Base-by-base conservation (phyloP, 441 rosid genomes). In the Pelargonium fulgidum region DNA sequence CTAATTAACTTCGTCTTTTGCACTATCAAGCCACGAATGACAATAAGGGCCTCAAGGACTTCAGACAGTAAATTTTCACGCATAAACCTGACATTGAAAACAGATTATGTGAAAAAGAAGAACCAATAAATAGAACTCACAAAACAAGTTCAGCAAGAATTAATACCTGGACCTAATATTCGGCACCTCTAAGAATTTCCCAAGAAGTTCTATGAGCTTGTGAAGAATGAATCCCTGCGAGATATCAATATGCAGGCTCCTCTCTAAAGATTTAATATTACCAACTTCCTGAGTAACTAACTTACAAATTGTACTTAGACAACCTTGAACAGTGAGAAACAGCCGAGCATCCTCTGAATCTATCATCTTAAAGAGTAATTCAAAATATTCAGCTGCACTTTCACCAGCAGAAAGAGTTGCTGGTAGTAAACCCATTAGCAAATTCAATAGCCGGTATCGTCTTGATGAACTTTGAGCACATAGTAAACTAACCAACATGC, bases 161-260 rank as follows among this genome's bases (percentile, higher is more conserved):
- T 64, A 9, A 45, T 88, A 96, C 99, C 99, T 94, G 79, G 92
- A 86, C 82, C 97, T 84, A 78, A 96, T 87, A 78, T 90, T 92
- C 59, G 96, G 91, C 77, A 92, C 91, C 84, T 89, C 99, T 76
- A 96, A 82, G 80, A 96, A 90, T 78, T 94, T 96, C 19, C 97
- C 94, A 76, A 96, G 93, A 72, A 96, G 93, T 81, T 94, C 99
- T 76, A 96, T 87, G 47, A 96, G 96, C 84, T 94, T 96, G 82
- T 96, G 98, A 82, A 96, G 98, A 73, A 93, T 96, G 77, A 90
- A 96, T 65, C 99, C 99, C 79, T 90, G 99, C 39, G 99, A 94
- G 79, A 96, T 96, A 81, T 96, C 98, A 70, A 96, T 92, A 74
- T 83, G 99, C 85, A 96, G 81, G 83, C 99, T 96, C 78, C 91